Evolutionary conservation across 768 basidiomycete genomes (phyloP), one percentile per base, ranked within the genome.

Genomic region (Tulasnella sp.): DNA sequence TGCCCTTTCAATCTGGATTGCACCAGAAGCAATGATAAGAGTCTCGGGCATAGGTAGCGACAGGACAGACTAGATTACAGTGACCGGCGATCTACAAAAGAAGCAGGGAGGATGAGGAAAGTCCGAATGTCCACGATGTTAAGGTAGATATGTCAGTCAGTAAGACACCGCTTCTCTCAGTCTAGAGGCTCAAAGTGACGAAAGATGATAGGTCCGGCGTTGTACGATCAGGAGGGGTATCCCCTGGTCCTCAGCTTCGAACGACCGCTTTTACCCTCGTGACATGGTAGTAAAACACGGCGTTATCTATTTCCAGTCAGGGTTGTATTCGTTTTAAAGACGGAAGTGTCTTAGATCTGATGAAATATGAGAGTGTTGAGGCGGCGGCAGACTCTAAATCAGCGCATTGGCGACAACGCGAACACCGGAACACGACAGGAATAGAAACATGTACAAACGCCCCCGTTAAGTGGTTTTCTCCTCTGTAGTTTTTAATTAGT

Each of bases 171-270:
- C 24, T n/a, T n/a, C n/a, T n/a, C n/a, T n/a, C n/a, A n/a, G n/a
- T n/a, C 58, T 62, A 62, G 21, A n/a, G 24, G 27, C 7, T 19
- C 10, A 44, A 36, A 36, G 71, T 82, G 81, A 77, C 80, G 81
- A 46, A 77, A 77, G 62, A 81, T 80, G 27, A 83, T 42, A 14
- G 82, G 84, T 40, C 79, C 82, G 48, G 83, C 81, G 68, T 84
- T 84, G 80, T 84, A 85, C 0, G 83, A 82, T 21, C 84, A 81
- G 76, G 84, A 85, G 75, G 85, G 84, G 79, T 80, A 85, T 39
- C 83, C 76, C 46, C 81, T 76, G 1, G 84, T 84, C 44, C 84
- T 76, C 80, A 6, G 82, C 77, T 77, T 85, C 84, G 38, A 83
- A 81, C 3, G 84, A 84, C 52, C 82, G 84, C 44, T 84, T 84